Evolutionary conservation across 345 rosid species (phyloP).

Genomic region (Viola odorata): DNA sequence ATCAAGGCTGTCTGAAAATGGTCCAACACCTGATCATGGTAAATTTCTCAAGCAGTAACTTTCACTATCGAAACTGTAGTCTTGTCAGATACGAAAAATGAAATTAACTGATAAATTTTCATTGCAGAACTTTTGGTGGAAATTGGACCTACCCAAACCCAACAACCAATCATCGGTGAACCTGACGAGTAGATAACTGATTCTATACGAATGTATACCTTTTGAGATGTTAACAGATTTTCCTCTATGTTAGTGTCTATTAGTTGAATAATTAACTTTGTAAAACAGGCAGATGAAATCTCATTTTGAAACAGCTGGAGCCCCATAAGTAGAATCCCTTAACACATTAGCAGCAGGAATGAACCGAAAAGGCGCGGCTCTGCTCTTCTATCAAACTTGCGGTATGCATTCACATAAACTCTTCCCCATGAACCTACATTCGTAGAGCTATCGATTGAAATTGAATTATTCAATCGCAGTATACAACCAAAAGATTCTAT

Average conservation of each 20-base stretch:
- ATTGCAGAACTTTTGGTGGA: constrained; percentile 57
- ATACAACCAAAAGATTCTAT: not conserved
- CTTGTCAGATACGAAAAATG: not conserved
- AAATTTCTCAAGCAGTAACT: constrained; percentile 5
- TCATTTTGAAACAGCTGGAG: constrained; percentile 79
- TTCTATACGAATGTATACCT: constrained; percentile 50
- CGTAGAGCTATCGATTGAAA: not conserved
- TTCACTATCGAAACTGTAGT: constrained; percentile 7
- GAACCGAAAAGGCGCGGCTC: constrained; percentile 67
- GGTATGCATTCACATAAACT: constrained; percentile 36
- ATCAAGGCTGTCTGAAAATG: constrained; percentile 44
- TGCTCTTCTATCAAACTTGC: constrained; percentile 76
- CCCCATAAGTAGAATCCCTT: constrained; percentile 58
- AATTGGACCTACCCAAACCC: constrained; percentile 79
- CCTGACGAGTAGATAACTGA: constrained; percentile 44
- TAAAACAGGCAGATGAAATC: constrained; percentile 61
- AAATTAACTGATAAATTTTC: not conserved
- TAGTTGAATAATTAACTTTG: too few species aligned
- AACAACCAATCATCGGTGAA: constrained; percentile 30
- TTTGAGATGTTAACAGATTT: not conserved
- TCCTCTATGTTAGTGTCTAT: too few species aligned
- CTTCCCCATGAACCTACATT: not conserved
- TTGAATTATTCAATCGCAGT: not conserved
- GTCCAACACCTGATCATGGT: constrained; percentile 51
- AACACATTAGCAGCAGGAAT: constrained; percentile 61